These are phyloP conservation scores for Sphenostylis stenocarpa DNA, from an alignment of 306 rosid genomes.

Conservation along the genomic window DNA sequence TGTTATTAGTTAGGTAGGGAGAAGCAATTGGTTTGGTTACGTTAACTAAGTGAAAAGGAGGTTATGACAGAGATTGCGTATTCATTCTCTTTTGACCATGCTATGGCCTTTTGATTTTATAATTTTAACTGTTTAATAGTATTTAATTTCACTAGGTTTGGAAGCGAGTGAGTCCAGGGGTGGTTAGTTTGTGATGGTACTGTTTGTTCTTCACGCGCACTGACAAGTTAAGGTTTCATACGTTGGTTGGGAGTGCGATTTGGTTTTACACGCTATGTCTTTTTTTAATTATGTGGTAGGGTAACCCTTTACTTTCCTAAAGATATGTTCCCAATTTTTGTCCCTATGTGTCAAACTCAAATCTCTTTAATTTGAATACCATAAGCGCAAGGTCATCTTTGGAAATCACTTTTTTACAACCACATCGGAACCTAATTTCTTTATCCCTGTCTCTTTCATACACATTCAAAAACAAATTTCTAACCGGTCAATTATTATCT, in stretches of 20 bases:
- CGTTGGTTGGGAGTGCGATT: background rate
- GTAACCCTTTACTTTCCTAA: background rate
- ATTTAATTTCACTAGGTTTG: too few relatives aligned
- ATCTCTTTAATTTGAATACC: conserved; percentile 38
- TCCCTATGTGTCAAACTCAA: background rate
- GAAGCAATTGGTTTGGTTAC: conserved; percentile 28
- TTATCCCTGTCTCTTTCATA: too few relatives aligned
- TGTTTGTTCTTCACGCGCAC: conserved; percentile 28
- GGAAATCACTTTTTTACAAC: too few relatives aligned
- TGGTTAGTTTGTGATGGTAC: background rate
- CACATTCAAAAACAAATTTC: too few relatives aligned
- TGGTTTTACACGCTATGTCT: background rate
- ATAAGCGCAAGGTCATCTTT: background rate
- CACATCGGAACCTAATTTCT: too few relatives aligned
- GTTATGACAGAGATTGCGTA: conserved; percentile 38
- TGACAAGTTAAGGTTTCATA: background rate
- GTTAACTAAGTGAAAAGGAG: conserved; percentile 28
- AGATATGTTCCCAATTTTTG: background rate
- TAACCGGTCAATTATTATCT: too few relatives aligned
- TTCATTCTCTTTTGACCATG: conserved; percentile 23
- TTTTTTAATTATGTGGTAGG: conserved; percentile 29
- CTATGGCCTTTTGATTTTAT: background rate
- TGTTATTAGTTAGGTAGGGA: conserved; percentile 32
- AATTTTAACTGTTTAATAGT: too few relatives aligned
- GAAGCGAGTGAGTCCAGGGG: too few relatives aligned